Conservation (phyloP, 257 asterid species). For the Prunella vulgaris region DNA sequence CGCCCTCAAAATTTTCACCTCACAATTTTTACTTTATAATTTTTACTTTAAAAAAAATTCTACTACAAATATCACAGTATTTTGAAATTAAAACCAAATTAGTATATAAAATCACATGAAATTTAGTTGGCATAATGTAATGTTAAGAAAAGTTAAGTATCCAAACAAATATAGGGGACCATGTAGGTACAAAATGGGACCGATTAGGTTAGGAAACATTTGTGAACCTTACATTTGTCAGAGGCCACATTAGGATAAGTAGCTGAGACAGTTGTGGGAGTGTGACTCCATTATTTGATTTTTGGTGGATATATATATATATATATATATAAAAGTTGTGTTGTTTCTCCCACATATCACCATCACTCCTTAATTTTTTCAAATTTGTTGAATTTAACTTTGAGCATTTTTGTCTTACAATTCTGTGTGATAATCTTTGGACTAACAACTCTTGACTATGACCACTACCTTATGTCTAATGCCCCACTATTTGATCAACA, state of each 20-base stretch:
- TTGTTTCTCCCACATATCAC: not conserved
- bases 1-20: too few species aligned
- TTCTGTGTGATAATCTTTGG: not conserved
- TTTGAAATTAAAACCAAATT: too few species aligned
- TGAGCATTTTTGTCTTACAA: not conserved
- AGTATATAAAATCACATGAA: too few species aligned
- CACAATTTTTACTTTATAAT: too few species aligned
- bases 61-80: too few species aligned
- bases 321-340: not conserved
- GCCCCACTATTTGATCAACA: not conserved
- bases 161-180: not conserved
- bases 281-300: conserved; percentile 21
- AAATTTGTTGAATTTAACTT: not conserved
- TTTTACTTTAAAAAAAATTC: too few species aligned
- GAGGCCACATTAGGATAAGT: conserved; percentile 20
- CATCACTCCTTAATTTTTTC: not conserved
- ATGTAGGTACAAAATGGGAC: conserved; percentile 8
- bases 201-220: conserved; percentile 16
- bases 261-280: conserved; percentile 18
- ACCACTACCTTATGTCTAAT: conserved; percentile 13
- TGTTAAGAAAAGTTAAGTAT: too few species aligned
- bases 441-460: not conserved
- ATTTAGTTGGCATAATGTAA: too few species aligned
- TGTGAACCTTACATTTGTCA: conserved; percentile 13
- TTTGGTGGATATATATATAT: conserved; percentile 19